These are phyloP conservation scores for Alternaria novae-zelandiae DNA, from an alignment of 2,329 filamentous ascomycete species.

Conservation along the genomic window DNA sequence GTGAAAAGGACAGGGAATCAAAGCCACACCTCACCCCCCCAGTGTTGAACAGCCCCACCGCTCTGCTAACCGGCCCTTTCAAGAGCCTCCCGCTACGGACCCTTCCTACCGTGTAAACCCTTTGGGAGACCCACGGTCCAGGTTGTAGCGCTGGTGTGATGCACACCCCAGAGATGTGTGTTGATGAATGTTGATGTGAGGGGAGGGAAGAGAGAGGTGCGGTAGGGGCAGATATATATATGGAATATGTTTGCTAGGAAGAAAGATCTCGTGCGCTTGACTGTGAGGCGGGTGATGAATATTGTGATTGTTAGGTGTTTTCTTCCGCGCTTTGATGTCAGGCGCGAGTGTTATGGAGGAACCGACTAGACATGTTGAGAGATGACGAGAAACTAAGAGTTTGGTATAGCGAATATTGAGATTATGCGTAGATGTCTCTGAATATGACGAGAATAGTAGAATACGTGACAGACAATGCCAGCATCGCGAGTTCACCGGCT, in stretches of 20 bases:
- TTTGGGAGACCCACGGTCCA: neutral
- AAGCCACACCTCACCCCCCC: neutral
- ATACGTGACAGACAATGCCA: neutral
- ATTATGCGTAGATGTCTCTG: neutral
- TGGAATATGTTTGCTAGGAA: neutral
- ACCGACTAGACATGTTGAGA: neutral
- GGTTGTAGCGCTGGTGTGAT: neutral
- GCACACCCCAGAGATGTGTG: neutral
- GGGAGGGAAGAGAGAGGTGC: neutral
- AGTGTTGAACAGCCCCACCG: neutral
- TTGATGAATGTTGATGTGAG: neutral
- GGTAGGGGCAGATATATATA: neutral
- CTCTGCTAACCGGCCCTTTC: neutral
- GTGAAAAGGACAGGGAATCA: neutral
- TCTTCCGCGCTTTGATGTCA: neutral
- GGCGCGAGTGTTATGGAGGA: neutral
- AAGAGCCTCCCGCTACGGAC: neutral
- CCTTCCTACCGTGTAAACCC: neutral
- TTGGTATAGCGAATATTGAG: neutral
- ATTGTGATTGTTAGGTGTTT: neutral
- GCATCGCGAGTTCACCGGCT: neutral
- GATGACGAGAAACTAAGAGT: neutral
- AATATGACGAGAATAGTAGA: fast-evolving
- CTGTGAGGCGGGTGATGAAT: neutral
- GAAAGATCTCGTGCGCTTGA: neutral